A percentile compares a stretch with the other conserved stretches of the same genome.
These are phyloP conservation scores for Alternaria atra DNA, from an alignment of 2,329 filamentous ascomycete species.

Conservation along the genomic window DNA sequence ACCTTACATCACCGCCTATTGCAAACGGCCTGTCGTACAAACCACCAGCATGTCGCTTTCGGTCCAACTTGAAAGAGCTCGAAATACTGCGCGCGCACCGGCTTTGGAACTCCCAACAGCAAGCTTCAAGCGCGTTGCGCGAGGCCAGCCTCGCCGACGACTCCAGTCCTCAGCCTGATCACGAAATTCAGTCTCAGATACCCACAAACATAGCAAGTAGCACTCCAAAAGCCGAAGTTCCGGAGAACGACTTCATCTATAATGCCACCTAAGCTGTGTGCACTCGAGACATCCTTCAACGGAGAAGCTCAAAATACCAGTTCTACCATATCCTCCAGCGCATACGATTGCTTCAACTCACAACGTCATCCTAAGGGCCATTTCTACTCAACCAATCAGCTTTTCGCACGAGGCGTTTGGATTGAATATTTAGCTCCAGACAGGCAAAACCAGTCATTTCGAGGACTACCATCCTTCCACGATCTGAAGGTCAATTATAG, in stretches of 20 bases:
- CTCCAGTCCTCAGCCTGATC: not conserved
- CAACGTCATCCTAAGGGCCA: constrained; percentile 17
- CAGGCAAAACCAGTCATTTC: constrained; percentile 18
- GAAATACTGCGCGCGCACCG: constrained; percentile 6
- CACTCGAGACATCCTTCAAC: not conserved
- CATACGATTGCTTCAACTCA: constrained; percentile 23
- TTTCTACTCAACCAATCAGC: constrained; percentile 20
- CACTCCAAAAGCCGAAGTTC: not conserved
- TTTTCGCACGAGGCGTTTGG: constrained; percentile 30
- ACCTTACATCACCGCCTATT: not conserved
- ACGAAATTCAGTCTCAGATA: not conserved
- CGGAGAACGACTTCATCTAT: not conserved
- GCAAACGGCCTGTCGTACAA: not conserved
- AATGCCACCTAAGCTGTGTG: not conserved
- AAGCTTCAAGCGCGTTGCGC: not conserved
- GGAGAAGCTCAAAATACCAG: not conserved
- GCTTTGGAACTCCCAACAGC: constrained; percentile 4
- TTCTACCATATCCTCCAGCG: not conserved
- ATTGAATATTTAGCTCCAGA: constrained; percentile 31
- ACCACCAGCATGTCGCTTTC: not conserved
- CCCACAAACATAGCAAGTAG: not conserved
- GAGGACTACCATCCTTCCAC: constrained; percentile 23
- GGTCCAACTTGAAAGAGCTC: not conserved
- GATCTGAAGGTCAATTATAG: constrained; percentile 20
- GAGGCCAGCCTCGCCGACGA: not conserved